Conservation (phyloP, 306 rosid genomes). For the Acacia confusa region DNA sequence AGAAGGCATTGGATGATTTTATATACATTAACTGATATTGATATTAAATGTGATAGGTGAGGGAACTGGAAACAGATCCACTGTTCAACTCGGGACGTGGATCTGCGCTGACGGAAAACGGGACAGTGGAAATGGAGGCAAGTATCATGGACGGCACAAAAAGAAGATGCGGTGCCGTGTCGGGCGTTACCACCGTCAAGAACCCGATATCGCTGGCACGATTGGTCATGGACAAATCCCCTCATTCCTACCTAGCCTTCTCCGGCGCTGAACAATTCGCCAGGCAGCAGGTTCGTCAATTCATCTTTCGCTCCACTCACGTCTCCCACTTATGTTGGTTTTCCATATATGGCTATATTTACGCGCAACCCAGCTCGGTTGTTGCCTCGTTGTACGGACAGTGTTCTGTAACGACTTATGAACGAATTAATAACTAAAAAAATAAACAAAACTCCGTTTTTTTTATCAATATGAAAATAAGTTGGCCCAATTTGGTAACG, state of each 20-base stretch:
- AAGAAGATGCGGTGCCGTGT: constrained; percentile 91
- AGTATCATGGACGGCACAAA: constrained; percentile 90
- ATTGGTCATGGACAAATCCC: constrained; percentile 91
- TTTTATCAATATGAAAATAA: background rate
- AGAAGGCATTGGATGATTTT: background rate
- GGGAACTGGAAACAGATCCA: constrained; percentile 81
- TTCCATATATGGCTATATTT: background rate
- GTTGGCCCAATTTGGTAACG: background rate
- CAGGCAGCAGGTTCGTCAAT: constrained; percentile 63
- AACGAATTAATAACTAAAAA: background rate
- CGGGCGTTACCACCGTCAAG: constrained; percentile 77
- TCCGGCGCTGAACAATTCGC: constrained; percentile 91
- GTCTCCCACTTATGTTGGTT: too few relatives aligned
- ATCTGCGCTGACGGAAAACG: constrained; percentile 79
- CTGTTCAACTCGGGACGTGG: constrained; percentile 92
- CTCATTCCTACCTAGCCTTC: constrained; percentile 93
- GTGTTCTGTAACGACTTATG: too few relatives aligned
- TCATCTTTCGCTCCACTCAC: background rate
- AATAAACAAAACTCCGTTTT: background rate
- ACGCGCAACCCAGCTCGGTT: background rate
- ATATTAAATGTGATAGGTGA: constrained; percentile 47
- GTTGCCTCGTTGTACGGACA: background rate
- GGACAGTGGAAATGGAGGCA: constrained; percentile 95
- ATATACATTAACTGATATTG: background rate
- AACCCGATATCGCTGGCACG: constrained; percentile 92